Base-by-base conservation (phyloP, 768 basidiomycete genomes). In the Calocybe gangraenosa region DNA sequence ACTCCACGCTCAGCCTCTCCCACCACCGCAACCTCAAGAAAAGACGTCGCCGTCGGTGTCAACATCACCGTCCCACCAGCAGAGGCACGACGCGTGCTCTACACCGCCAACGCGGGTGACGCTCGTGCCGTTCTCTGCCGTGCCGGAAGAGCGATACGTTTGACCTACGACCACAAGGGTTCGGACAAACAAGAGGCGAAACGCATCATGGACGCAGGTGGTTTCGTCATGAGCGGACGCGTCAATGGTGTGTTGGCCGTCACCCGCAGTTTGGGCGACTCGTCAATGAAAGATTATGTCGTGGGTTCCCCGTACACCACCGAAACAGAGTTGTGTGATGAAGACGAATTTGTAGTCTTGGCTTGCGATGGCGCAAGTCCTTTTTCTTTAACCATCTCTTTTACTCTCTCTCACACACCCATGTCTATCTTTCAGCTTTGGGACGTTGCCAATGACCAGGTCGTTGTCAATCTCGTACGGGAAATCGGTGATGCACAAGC, bases 141-240 rank as follows among this genome's bases (percentile, higher is more conserved):
- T 36, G 80, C 75, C 10, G 96, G 96, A 21, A 87, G 81, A 55
- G 96, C 92, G 3, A 83, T 98, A 3, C 78, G 96, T 36, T 67
- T 99, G 59, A 97, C 96, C 15, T 98, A 99, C 61, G 96, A 99
- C 61, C 96, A 99, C 73, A 99, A 99, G 64, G 96, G 96, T 22
- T 85, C 87, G 4, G 96, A 99, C 63, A 85, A 87, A 58, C 92
- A 95, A 63, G 96, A 99, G 66, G 94, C 94, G 15, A 97, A 96
- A 67, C 81, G 96, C 17, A 98, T 99, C 62, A 93, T 79, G 39
- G 96, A 98, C 59, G 96, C 96, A 0, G 96, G 96, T 8, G 96
- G 96, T 1, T 99, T 98, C 60, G 94, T 99, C 17, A 84, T 99
- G 88, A 95, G 95, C 58, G 96, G 95, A 51, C 81, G 96, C 10